Evolutionary conservation across 164 flowering plant genomes (phyloP), one percentile per base, ranked within the genome.

Genomic region (Platanus orientalis): DNA sequence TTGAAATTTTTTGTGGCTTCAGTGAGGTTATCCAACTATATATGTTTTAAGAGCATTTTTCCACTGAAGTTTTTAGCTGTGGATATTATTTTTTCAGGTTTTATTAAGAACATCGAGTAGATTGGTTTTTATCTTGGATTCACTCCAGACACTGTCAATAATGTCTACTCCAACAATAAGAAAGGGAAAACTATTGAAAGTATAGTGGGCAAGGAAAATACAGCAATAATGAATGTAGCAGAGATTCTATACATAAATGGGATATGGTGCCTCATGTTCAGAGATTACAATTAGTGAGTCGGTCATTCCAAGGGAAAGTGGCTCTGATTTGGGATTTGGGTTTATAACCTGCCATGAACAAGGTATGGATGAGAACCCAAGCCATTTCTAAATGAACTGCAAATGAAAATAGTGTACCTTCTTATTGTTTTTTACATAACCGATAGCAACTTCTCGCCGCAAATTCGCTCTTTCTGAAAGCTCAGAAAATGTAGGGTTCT

Each of bases 371-470:
- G 19, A 55, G 53, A 50, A 42, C 10, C 2, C 26, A 66, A 57
- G 55, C 20, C 10, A 57, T 30, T 21, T 52, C 44, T 20, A 58
- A 57, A 32, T 17, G 54, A 36, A 4, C 23, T 4, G 3, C 32
- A 48, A 30, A 54, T 7, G 4, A 42, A 57, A 55, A 12, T 13
- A 0, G 2, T 10, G 5, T 73, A 94, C 99, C 95, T 86, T 83
- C 71, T 77, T 86, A 66, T 84, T 81, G 79, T 80, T 79, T 75
- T 85, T 94, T 20, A 91, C 69, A 69, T 87, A 94, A 54, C 99
- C 99, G 27, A 94, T 94, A 49, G 93, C 97, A 62, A 94, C 96
- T 82, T 94, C 99, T 69, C 77, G 70, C 49, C 97, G 78, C 67
- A 89, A 70, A 67, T 74, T 25, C 49, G 96, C 97, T 66, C 97